Percentiles rank a stretch among this genome's conserved stretches.
Evolutionary conservation across 2,329 filamentous ascomycete genomes (phyloP).

Genomic region (Pseudogymnoascus sp.): DNA sequence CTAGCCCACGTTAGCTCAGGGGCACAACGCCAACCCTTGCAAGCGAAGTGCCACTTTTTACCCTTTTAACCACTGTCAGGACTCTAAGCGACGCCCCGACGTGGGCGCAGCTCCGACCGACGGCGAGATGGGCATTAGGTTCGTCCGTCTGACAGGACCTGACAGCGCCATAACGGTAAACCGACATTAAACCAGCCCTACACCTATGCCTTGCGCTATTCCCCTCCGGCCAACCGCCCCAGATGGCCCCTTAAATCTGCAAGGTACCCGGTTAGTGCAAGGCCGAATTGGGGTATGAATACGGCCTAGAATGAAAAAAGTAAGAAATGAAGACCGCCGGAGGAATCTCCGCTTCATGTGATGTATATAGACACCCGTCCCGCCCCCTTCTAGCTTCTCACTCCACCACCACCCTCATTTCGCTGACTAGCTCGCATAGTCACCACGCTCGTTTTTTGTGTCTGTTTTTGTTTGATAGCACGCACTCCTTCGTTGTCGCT

Average conservation of each 20-base stretch:
- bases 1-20: not conserved
- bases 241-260: not conserved
- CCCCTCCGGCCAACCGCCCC: not conserved
- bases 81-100: not conserved
- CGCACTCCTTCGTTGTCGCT: not conserved
- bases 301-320: not conserved
- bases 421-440: not conserved
- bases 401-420: not conserved
- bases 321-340: not conserved
- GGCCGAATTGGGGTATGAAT: not conserved
- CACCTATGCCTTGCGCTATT: not conserved
- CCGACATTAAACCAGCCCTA: not conserved
- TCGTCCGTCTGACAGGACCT: not conserved
- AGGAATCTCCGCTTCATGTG: not conserved
- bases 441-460: constrained; percentile 1
- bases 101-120: not conserved
- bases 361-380: not conserved
- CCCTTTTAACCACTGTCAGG: not conserved
- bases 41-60: not conserved
- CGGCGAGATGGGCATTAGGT: not conserved
- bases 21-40: not conserved
- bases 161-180: not conserved
- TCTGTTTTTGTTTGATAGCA: not conserved
- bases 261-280: not conserved
- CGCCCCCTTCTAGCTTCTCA: not conserved